Evolutionary conservation across 805 yeast genomes (phyloP), one percentile per base, ranked within the genome.

Genomic region (Kregervanrija pseudodelftensis): DNA sequence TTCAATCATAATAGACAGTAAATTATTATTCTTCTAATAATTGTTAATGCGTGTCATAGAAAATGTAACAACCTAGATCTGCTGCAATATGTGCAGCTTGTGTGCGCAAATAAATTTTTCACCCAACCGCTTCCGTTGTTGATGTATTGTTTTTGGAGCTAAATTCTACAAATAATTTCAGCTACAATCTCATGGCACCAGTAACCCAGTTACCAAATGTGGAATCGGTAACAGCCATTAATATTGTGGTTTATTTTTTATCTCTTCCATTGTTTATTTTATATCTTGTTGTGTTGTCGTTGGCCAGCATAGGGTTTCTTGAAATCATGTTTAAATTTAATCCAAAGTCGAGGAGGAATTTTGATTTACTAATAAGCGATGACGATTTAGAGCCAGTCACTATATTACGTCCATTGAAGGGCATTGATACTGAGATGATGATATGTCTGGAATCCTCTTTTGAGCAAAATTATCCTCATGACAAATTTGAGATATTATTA

Each of bases 341-440:
- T 28, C 40, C 36, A 16, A 41, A 35, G 16, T 42, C 57, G 11
- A 51, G 60, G 28, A 8, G 36, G 1, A 15, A 37, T 11, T 40
- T 57, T 2, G 54, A 42, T 31, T 34, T 8, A 49, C 57, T 14
- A 16, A 54, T 60, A 5, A 52, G 51, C 3, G 51, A 50, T 3
- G 70, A 70, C 1, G 67, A 70, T 5, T 68, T 76, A 1, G 79
- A 76, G 46, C 82, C 85, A 8, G 95, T 88, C 14, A 76, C 93
- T 1, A 85, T 89, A 22, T 58, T 88, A 33, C 66, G 96, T 30
- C 96, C 96, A 0, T 69, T 88, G 47, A 86, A 86, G 57, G 96
- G 96, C 13, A 65, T 86, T 13, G 96, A 88, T 60, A 76, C 89
- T 1, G 90, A 82, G 51, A 70, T 87, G 63, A 74, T 70, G 34